phyloP scores from a whole-genome alignment of 2,329 filamentous ascomycete genomes.

The Diplodia sapinea region DNA sequence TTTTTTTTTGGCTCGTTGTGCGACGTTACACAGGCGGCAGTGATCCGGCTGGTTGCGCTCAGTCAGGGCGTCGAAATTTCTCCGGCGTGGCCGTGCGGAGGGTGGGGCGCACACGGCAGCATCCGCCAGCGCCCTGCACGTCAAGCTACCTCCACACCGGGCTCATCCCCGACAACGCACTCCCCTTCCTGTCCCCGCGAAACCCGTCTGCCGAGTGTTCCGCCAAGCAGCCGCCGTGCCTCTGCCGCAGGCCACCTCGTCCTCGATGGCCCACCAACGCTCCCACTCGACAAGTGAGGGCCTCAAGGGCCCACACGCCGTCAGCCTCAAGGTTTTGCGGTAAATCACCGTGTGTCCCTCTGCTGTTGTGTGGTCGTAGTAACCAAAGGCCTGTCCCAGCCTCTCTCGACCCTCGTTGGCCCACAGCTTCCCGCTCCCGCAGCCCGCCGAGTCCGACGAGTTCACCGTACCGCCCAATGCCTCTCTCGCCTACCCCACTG shows the following conservation, averaged over 20 bases:
- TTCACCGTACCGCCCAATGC: constrained; percentile 64
- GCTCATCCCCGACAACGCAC: constrained; percentile 5
- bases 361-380: constrained; percentile 1
- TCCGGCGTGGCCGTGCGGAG: constrained; percentile 1
- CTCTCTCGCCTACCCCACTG: constrained; percentile 73
- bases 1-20: background rate
- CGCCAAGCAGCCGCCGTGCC: background rate
- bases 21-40: constrained; percentile 10
- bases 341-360: constrained; percentile 62
- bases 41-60: constrained; percentile 8
- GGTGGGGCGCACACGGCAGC: constrained; percentile 21
- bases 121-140: constrained; percentile 24
- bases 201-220: constrained; percentile 6
- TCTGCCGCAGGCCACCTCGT: background rate
- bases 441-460: constrained; percentile 54
- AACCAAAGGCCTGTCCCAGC: constrained; percentile 53
- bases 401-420: constrained; percentile 82
- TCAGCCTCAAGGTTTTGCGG: constrained; percentile 83
- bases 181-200: constrained; percentile 4
- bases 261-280: constrained; percentile 48
- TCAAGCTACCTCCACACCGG: constrained; percentile 20
- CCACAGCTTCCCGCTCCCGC: constrained; percentile 68
- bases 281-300: constrained; percentile 47
- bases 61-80: constrained; percentile 15
- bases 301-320: constrained; percentile 68